Percentiles rank a stretch among this genome's conserved stretches.
phyloP scores from a whole-genome alignment of 2,329 filamentous ascomycete species.

The Plenodomus biglobosus region DNA sequence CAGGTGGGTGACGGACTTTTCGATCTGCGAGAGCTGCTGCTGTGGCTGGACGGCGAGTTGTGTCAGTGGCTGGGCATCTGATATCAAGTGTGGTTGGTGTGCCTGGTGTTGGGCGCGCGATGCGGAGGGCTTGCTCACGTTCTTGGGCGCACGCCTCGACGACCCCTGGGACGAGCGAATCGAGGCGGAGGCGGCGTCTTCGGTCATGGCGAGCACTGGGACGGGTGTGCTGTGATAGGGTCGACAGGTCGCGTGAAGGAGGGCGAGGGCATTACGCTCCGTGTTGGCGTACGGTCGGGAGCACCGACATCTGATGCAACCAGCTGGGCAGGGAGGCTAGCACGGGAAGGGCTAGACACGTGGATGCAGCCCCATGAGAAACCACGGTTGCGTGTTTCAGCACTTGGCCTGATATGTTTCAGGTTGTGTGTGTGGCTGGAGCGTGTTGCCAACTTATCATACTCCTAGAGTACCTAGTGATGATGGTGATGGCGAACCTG shows the following conservation, averaged over 20 bases:
- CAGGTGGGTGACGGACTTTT: slow-evolving; percentile 91
- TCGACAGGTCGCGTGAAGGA: slow-evolving; percentile 11
- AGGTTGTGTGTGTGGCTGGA: neutral
- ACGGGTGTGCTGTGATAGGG: slow-evolving; percentile 20
- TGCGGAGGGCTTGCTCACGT: slow-evolving; percentile 31
- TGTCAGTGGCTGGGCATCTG: slow-evolving; percentile 16
- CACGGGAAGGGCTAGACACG: slow-evolving; percentile 17
- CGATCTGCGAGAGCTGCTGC: slow-evolving; percentile 89
- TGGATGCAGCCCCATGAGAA: slow-evolving; percentile 9
- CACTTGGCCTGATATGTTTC: no score
- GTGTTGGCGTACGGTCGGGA: slow-evolving; percentile 14
- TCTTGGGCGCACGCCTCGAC: slow-evolving; percentile 41
- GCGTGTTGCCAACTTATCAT: no score
- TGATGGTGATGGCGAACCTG: no score
- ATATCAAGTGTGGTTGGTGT: neutral
- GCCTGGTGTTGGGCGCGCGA: slow-evolving; percentile 7
- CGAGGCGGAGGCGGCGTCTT: slow-evolving; percentile 25
- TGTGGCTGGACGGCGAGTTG: slow-evolving; percentile 55
- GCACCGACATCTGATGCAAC: slow-evolving; percentile 16
- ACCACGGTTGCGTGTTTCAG: slow-evolving; percentile 4
- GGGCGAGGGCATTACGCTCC: slow-evolving; percentile 18
- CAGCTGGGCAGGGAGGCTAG: slow-evolving; percentile 6
- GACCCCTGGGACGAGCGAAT: slow-evolving; percentile 51
- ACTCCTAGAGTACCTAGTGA: no score
- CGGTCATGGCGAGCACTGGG: slow-evolving; percentile 23